A percentile compares a stretch with the other conserved stretches of the same genome.
phyloP scores from a whole-genome alignment of 148 eudicot genomes.

The Silene uniflora region DNA sequence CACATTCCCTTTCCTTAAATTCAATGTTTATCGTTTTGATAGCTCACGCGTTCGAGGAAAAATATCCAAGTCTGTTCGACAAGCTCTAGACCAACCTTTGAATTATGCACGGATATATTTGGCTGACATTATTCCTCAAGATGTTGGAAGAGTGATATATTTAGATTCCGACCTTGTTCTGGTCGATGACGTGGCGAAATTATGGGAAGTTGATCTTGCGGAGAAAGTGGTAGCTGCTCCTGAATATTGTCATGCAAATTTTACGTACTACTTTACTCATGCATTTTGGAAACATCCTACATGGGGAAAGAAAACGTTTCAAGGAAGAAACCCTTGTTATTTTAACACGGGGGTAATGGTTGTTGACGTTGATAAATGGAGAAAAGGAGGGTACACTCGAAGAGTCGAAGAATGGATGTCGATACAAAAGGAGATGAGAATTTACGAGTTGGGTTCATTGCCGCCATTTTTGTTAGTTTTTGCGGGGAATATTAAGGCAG shows the following conservation, averaged over 20 bases:
- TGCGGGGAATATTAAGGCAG: constrained; percentile 15
- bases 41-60: constrained; percentile 24
- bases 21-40: constrained; percentile 27
- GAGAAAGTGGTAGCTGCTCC: constrained; percentile 31
- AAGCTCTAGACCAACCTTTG: constrained; percentile 34
- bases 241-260: constrained; percentile 35
- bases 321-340: constrained; percentile 17
- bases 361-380: constrained; percentile 13
- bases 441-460: constrained; percentile 23
- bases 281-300: constrained; percentile 18
- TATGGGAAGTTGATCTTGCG: constrained; percentile 25
- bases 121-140: constrained; percentile 28
- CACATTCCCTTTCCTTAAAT: constrained; percentile 24
- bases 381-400: constrained; percentile 15
- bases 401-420: constrained; percentile 24
- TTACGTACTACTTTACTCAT: constrained; percentile 33
- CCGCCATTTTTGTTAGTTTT: constrained; percentile 25
- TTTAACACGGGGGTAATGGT: constrained; percentile 29
- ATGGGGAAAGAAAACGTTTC: constrained; percentile 6
- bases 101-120: constrained; percentile 36
- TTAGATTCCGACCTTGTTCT: constrained; percentile 34
- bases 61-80: constrained; percentile 31
- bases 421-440: constrained; percentile 17
- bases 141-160: constrained; percentile 30
- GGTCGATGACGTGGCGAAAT: constrained; percentile 33